Base-by-base conservation (phyloP, 768 basidiomycete genomes). In the Rhodotorula graminis region DNA sequence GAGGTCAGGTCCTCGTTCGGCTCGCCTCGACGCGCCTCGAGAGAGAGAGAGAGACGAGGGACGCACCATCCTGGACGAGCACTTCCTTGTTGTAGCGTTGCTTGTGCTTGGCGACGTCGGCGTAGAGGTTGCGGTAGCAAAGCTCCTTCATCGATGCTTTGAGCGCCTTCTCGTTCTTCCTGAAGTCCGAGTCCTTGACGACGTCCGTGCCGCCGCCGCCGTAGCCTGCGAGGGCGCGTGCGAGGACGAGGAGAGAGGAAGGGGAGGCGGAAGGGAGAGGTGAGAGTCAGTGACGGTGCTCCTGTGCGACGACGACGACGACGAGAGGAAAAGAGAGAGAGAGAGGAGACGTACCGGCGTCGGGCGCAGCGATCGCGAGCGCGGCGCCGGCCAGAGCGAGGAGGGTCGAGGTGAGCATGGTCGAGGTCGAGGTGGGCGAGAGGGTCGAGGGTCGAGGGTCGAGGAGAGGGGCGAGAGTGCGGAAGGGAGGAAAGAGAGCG, bases 61-160 rank as follows among this genome's bases (percentile, higher is more conserved):
- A 29, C 52, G 52, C 52, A 53, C 52, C n/a, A n/a, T 53, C 52
- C 52, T n/a, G 27, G 52, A 53, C 52, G 52, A 53, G n/a, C 14
- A 53, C n/a, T n/a, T 53, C 52, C 52, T 53, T 53, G 52, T 29
- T 53, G 52, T 53, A n/a, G 12, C 29, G n/a, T 27, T n/a, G 10
- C 52, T 53, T 53, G 52, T n/a, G n/a, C 25, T 25, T 11, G 25
- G 27, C n/a, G 27, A 29, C 44, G n/a, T 61, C 60, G 21, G 42
- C 60, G 60, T 46, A 61, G 14, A 61, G n/a, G 60, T 61, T 61
- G 44, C 60, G 60, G 60, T 61, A 61, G 60, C 60, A 61, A 12
- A 61, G 11, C 60, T 61, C 60, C 44, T 61, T 61, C 27, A 44
- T 42, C 42, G 58, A 37, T 33, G 37, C 19, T 33, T 60, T 42